A percentile compares a stretch with the other conserved stretches of the same genome.
Evolutionary conservation across 768 basidiomycete species (phyloP).

Genomic region (Kwoniella botswanensis): DNA sequence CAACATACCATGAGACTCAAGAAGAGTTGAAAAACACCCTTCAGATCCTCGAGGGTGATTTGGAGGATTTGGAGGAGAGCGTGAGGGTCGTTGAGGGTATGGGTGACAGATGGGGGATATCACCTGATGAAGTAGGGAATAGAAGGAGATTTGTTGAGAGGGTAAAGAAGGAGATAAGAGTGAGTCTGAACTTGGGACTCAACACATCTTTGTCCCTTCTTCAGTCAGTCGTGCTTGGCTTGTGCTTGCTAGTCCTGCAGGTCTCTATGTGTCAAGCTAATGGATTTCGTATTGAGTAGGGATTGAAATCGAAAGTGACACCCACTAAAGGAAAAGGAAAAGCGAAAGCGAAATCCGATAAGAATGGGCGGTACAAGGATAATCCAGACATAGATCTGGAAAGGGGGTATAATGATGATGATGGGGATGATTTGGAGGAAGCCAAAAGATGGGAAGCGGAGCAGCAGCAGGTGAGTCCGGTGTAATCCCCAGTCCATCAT

Average conservation of each 20-base stretch:
- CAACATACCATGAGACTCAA: slow-evolving; percentile 39
- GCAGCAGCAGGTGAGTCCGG: slow-evolving; percentile 73
- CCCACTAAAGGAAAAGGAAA: slow-evolving; percentile 29
- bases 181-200: slow-evolving; percentile 59
- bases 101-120: slow-evolving; percentile 84
- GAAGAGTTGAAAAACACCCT: slow-evolving; percentile 76
- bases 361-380: slow-evolving; percentile 36
- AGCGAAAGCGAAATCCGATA: slow-evolving; percentile 2
- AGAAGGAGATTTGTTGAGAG: slow-evolving; percentile 76
- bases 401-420: slow-evolving; percentile 17
- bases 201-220: too few relatives aligned
- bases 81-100: slow-evolving; percentile 87
- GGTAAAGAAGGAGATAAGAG: slow-evolving; percentile 78
- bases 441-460: slow-evolving; percentile 75
- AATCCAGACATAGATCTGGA: slow-evolving; percentile 34
- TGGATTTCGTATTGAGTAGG: neutral
- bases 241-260: too few relatives aligned
- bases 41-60: slow-evolving; percentile 77
- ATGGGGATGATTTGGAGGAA: slow-evolving; percentile 67
- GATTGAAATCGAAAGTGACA: neutral
- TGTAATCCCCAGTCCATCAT: neutral
- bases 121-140: slow-evolving; percentile 74
- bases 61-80: slow-evolving; percentile 92
- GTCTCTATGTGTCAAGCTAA: neutral
- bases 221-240: too few relatives aligned